Evolutionary conservation across 2,329 filamentous ascomycete genomes (phyloP), one percentile per base, ranked within the genome.

Genomic region (Trichoderma sp.): DNA sequence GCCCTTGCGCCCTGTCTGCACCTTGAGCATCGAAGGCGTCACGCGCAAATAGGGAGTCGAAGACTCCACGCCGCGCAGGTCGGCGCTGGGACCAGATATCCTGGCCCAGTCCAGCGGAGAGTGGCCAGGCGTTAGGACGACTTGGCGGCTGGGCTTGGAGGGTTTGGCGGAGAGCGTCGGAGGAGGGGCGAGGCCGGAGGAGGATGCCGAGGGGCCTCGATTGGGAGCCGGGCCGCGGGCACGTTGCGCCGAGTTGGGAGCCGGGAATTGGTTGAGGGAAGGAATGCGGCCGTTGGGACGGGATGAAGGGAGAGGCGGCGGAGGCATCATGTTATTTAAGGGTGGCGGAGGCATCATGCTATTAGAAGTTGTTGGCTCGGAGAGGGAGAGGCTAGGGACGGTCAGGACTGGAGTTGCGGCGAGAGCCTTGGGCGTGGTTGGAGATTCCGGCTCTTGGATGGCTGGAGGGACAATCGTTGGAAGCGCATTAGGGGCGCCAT

Each of bases 101-200:
- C 93, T 91, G 14, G 97, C 97, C 97, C 97, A 99, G 89, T 99
- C 97, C 14, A 99, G 91, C 0, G 97, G 96, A 2, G 95, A 98
- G 86, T 96, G 95, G 38, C 97, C 96, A 0, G 97, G 97, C n/a
- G 92, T 90, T 5, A 99, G 90, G 9, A 93, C 88, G 5, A 98
- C 94, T 81, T 96, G 94, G 83, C 89, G 90, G 12, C 88, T 89
- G 5, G 89, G 88, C 80, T 91, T 91, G 29, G 84, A 77, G 2
- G 90, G 89, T 75, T 87, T 88, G 59, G 85, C 82, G 38, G 83
- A 85, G 81, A 88, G 89, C 16, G 89, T 88, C 0, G 90, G 89
- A 0, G 91, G 90, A 0, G 88, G 90, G 1, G 88, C 87, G 64
- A 92, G 87, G 85, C 88, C 33, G 85, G 87, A 11, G 60, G 79